Percentiles rank a stretch among this genome's conserved stretches.
Evolutionary conservation across 306 rosid genomes (phyloP).

Genomic region (Casuarina cunninghamiana): DNA sequence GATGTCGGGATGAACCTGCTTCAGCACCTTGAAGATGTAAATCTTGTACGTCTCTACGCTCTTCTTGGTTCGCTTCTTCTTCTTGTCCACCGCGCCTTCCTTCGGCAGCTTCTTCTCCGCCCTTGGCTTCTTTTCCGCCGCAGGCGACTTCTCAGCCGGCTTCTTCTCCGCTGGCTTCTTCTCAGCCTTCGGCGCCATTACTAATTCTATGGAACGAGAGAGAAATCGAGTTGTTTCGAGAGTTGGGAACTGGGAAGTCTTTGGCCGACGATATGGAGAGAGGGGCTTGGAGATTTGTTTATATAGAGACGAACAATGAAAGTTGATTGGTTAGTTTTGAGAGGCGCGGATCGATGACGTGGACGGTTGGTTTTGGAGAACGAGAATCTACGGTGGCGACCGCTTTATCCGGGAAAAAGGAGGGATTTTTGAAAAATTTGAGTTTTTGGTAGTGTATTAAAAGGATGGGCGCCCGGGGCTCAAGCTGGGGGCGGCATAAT

Average conservation of each 20-base stretch:
- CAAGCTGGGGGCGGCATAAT: not conserved
- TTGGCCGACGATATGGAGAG: too few relatives aligned
- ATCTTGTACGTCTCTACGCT: slow-evolving; percentile 43
- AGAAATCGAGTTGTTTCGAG: not conserved
- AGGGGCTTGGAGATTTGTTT: not conserved
- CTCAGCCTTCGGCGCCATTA: slow-evolving; percentile 40
- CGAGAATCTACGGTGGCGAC: not conserved
- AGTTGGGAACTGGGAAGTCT: too few relatives aligned
- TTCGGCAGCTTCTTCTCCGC: slow-evolving; percentile 46
- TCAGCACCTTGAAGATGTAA: slow-evolving; percentile 48
- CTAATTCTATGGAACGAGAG: too few relatives aligned
- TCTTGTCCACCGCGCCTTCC: slow-evolving; percentile 17
- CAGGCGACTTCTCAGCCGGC: slow-evolving; percentile 48
- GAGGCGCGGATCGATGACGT: slow-evolving; percentile 38
- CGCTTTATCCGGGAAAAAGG: not conserved
- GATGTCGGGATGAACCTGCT: slow-evolving; percentile 56
- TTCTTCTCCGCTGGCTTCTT: slow-evolving; percentile 48
- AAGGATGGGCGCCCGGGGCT: not conserved
- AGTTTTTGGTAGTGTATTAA: not conserved
- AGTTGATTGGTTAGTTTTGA: slow-evolving; percentile 22
- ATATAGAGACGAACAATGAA: slow-evolving; percentile 15
- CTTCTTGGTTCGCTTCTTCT: slow-evolving; percentile 36
- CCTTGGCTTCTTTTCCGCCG: slow-evolving; percentile 34
- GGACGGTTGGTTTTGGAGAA: not conserved
- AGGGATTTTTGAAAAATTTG: not conserved